A percentile compares a stretch with the other conserved stretches of the same genome.
Evolutionary conservation across 2,329 filamentous ascomycete genomes (phyloP).

Genomic region (Colletotrichum magnum): DNA sequence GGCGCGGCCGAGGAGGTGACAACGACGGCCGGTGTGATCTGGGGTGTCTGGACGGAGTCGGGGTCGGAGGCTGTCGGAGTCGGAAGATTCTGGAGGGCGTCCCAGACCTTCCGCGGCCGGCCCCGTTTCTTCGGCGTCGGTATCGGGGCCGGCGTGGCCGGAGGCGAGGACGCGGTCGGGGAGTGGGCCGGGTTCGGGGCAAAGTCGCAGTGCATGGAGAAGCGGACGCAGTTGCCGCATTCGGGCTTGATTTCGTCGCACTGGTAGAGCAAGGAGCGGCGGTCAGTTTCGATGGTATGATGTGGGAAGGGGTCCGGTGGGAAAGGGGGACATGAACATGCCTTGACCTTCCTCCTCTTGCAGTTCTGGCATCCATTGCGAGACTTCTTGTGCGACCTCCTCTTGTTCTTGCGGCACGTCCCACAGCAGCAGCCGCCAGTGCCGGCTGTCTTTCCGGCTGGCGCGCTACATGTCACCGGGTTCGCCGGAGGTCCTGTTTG

Average conservation of each 20-base stretch:
- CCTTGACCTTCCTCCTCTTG: conserved; percentile 42
- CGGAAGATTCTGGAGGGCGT: conserved; percentile 19
- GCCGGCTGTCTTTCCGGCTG: neutral
- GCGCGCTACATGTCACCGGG: neutral
- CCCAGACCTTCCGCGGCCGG: conserved; percentile 41
- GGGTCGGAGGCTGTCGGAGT: conserved; percentile 5
- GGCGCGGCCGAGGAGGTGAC: neutral
- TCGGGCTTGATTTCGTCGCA: conserved; percentile 43
- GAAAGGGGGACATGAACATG: neutral
- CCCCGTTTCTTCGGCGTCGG: conserved; percentile 35
- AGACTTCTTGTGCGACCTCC: conserved; percentile 39
- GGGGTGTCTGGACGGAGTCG: conserved; percentile 20
- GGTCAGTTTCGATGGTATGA: neutral
- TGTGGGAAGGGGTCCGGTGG: neutral
- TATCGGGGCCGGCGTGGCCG: neutral
- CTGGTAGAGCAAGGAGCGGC: neutral
- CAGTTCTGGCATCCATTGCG: conserved; percentile 42
- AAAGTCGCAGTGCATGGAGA: conserved; percentile 42
- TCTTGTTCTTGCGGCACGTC: conserved; percentile 32
- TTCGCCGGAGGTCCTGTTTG: neutral
- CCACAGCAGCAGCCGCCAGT: conserved; percentile 28
- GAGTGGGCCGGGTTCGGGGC: conserved; percentile 12
- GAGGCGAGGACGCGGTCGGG: conserved; percentile 11
- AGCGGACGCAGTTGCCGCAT: conserved; percentile 40
- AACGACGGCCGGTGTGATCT: neutral